Conservation (phyloP, 148 eudicot species). For the Arbutus unedo region DNA sequence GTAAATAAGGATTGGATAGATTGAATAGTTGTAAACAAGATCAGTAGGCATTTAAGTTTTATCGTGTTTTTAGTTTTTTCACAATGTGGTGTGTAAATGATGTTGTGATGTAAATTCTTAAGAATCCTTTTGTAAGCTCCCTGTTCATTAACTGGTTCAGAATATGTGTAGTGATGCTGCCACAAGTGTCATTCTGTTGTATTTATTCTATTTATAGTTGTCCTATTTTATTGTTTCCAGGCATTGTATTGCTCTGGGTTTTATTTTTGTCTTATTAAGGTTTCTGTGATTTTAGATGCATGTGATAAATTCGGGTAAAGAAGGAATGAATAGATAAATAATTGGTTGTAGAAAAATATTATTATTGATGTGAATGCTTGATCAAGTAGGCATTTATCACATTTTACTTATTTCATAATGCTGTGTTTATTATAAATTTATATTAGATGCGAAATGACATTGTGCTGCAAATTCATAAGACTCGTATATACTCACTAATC, state of each 20-base stretch:
- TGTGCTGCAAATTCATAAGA: neutral
- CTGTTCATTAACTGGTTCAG: neutral
- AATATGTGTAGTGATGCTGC: neutral
- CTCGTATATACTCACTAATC: neutral
- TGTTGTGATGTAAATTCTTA: neutral
- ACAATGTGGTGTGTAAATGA: neutral
- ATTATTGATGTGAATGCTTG: neutral
- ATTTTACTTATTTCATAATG: neutral
- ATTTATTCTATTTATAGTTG: neutral
- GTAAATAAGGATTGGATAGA: neutral
- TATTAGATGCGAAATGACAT: neutral
- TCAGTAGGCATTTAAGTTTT: neutral
- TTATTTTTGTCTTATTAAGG: neutral
- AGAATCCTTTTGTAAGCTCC: neutral
- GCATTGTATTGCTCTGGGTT: neutral
- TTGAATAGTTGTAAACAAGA: neutral
- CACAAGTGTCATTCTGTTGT: neutral
- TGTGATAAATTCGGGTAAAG: neutral
- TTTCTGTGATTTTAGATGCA: neutral
- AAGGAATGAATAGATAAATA: neutral
- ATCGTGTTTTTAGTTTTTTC: neutral
- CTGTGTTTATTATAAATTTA: neutral
- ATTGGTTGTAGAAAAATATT: neutral
- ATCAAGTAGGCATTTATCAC: neutral
- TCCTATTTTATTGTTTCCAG: neutral